Evolutionary conservation across 2,329 filamentous ascomycete species (phyloP).

Genomic region (Epichloe uncinata): DNA sequence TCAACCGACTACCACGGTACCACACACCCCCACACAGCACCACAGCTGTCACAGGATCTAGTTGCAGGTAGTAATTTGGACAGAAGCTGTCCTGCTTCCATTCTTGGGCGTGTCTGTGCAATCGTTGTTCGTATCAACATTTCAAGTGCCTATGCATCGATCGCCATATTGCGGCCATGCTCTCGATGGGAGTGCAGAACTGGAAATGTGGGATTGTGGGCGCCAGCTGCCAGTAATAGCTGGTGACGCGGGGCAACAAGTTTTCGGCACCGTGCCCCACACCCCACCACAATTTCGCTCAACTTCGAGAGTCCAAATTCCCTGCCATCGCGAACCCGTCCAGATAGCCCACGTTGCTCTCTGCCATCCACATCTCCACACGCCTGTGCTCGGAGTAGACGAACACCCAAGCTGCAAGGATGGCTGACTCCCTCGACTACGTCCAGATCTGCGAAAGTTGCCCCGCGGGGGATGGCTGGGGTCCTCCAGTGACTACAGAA

Average conservation of each 20-base stretch:
- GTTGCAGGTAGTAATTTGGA: too few relatives aligned
- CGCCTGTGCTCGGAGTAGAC: background rate
- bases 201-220: conserved; percentile 4
- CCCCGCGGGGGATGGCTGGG: conserved; percentile 76
- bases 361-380: background rate
- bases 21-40: background rate
- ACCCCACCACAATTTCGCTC: conserved; percentile 31
- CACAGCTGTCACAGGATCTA: background rate
- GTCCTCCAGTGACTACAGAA: conserved; percentile 67
- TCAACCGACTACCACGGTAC: too few relatives aligned
- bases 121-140: background rate
- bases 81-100: too few relatives aligned
- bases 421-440: conserved; percentile 42
- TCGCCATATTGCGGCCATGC: too few relatives aligned
- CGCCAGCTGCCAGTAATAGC: conserved; percentile 1
- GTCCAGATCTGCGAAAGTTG: conserved; percentile 57
- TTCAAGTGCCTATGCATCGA: background rate
- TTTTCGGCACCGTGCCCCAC: conserved; percentile 19
- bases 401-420: conserved; percentile 13
- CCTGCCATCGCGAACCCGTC: conserved; percentile 12
- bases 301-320: conserved; percentile 20
- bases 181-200: background rate
- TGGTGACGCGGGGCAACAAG: conserved; percentile 15
- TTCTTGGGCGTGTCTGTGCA: too few relatives aligned
- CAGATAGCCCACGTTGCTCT: conserved; percentile 1